Base-by-base conservation (phyloP, 306 rosid species). In the Ochetophila trinervis region DNA sequence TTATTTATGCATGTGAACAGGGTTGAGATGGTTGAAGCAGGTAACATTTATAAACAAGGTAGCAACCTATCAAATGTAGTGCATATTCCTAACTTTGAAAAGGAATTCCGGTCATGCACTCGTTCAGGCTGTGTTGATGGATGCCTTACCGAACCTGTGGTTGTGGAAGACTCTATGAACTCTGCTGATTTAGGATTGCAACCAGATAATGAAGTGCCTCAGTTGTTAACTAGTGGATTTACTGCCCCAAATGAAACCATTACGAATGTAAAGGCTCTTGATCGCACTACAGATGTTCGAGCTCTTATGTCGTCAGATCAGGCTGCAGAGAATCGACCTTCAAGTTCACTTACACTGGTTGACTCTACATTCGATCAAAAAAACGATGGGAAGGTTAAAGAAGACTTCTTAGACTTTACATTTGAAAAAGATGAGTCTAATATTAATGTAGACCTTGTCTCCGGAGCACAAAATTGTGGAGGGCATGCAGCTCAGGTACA, bases 71-170 rank as follows among this genome's bases (percentile, higher is more conserved):
- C 54, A 40, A 53, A 3, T 53, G 49, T 32, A 50, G 23, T 44
- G 19, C 51, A 60, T 17, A 64, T 42, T 13, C 24, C 72, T 65
- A 20, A 53, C 54, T 62, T 47, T 15, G 49, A 56, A 19, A 72
- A 51, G 68, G 76, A 76, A 22, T 66, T 51, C 52, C 72, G 51
- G 66, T 16, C 34, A 18, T 51, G 63, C 53, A 34, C 35, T 52
- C 51, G 22, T 40, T 32, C 59, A n/a, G 68, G 57, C 11, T 57
- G 53, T 6, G 18, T 52, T 11, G 72, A 64, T 3, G 64, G 64
- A 17, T 70, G 20, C 53, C 50, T 76, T 67, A 21, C 54, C 18
- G 44, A 63, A 9, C 57, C 71, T 57, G 45, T 22, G 8, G 69
- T 40, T 9, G 10, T 40, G 53, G 57, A 5, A 13, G 63, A 58